A percentile compares a stretch with the other conserved stretches of the same genome.
Conservation (phyloP, 2,329 filamentous ascomycete genomes). For the Phialemonium atrogriseum region DNA sequence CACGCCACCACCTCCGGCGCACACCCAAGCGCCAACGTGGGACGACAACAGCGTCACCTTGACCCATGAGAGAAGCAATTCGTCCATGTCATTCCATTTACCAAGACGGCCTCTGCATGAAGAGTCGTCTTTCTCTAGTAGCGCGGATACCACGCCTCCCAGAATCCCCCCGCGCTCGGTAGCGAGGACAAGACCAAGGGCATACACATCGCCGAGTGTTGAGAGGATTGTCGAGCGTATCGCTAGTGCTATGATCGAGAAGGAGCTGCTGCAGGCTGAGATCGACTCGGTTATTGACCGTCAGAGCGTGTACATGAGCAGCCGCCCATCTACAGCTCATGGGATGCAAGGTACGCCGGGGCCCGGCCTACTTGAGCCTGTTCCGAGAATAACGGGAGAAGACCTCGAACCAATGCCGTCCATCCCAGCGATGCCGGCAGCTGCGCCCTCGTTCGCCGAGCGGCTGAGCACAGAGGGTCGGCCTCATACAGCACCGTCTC, state of each 20-base stretch:
- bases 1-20: constrained; percentile 30
- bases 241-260: constrained; percentile 48
- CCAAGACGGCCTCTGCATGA: constrained; percentile 35
- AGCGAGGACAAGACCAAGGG: too few species aligned
- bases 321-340: constrained; percentile 43
- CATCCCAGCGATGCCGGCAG: constrained; percentile 48
- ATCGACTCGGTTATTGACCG: constrained; percentile 54
- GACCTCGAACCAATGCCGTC: constrained; percentile 44
- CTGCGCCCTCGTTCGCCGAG: constrained; percentile 49
- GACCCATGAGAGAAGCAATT: constrained; percentile 35
- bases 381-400: constrained; percentile 13
- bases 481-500: constrained; percentile 20
- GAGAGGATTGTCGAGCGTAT: constrained; percentile 47
- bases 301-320: constrained; percentile 47
- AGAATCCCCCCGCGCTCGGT: constrained; percentile 37
- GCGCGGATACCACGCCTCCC: constrained; percentile 22
- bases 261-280: constrained; percentile 48
- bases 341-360: constrained; percentile 26
- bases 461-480: constrained; percentile 39
- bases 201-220: constrained; percentile 36
- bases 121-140: constrained; percentile 23
- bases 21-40: constrained; percentile 20
- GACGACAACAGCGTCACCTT: constrained; percentile 26
- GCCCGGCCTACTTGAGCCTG: constrained; percentile 1
- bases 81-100: constrained; percentile 48